These are phyloP conservation scores for Beauveria sp. DNA, from an alignment of 2,329 filamentous ascomycete species.

Conservation along the genomic window DNA sequence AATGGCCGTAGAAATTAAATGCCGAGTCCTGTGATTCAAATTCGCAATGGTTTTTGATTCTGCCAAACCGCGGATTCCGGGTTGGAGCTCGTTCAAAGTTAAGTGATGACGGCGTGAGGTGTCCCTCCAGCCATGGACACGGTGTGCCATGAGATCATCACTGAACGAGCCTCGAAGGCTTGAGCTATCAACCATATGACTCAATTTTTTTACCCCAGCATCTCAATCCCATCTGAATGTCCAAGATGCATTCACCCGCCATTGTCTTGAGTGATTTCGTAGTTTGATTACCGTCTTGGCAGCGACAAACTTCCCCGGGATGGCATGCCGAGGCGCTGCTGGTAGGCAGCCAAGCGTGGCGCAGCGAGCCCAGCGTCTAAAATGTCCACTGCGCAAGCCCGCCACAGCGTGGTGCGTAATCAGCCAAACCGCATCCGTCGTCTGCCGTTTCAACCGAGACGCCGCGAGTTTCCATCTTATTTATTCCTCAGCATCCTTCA, in stretches of 20 bases:
- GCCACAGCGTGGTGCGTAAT: conserved; percentile 9
- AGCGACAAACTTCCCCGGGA: background rate
- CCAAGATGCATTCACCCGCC: background rate
- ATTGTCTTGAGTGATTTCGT: background rate
- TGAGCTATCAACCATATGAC: too few species aligned
- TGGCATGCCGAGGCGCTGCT: background rate
- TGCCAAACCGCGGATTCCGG: too few species aligned
- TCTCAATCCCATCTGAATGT: background rate
- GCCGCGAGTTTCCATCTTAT: background rate
- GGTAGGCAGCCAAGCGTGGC: conserved; percentile 25
- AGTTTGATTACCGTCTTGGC: background rate
- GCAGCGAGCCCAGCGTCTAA: conserved; percentile 19
- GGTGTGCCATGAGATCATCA: too few species aligned
- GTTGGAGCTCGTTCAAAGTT: too few species aligned
- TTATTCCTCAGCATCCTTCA: background rate
- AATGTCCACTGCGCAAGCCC: conserved; percentile 2
- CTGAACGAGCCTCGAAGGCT: too few species aligned
- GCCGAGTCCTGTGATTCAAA: too few species aligned
- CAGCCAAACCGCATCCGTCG: conserved; percentile 2
- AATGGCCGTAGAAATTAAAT: too few species aligned
- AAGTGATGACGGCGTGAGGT: too few species aligned
- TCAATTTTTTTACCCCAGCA: too few species aligned
- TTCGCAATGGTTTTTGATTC: too few species aligned
- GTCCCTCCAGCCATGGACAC: too few species aligned
- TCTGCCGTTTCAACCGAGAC: conserved; percentile 5